Evolutionary conservation across 768 basidiomycete species (phyloP).

Genomic region (Favolaschia claudopus): DNA sequence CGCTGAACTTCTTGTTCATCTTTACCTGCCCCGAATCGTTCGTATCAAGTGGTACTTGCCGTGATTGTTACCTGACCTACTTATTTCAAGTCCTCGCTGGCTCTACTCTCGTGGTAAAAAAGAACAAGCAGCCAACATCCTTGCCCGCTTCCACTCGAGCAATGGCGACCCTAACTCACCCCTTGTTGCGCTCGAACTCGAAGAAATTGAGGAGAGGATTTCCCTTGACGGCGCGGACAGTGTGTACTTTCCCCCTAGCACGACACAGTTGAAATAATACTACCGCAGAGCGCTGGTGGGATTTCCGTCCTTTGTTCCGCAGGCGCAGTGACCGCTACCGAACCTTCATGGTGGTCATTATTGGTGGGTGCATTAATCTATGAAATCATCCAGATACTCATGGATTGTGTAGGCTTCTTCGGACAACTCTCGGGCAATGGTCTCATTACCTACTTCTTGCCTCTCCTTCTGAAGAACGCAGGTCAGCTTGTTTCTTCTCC

Average conservation of each 20-base stretch:
- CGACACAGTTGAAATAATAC: neutral
- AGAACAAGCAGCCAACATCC: constrained; percentile 49
- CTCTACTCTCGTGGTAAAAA: constrained; percentile 55
- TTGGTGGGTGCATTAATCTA: constrained; percentile 44
- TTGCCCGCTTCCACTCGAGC: constrained; percentile 58
- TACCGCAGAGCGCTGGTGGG: constrained; percentile 56
- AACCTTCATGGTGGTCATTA: constrained; percentile 58
- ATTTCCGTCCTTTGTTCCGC: constrained; percentile 59
- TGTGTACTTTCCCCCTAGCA: constrained; percentile 32
- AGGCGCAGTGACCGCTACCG: constrained; percentile 54
- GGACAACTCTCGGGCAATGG: constrained; percentile 60
- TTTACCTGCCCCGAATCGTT: constrained; percentile 61
- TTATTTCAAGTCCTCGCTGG: constrained; percentile 54
- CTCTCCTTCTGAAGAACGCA: constrained; percentile 49
- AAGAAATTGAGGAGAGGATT: constrained; percentile 61
- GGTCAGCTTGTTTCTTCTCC: neutral
- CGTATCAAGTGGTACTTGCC: neutral
- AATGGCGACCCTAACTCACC: constrained; percentile 56
- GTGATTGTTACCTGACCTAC: neutral
- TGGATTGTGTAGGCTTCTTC: constrained; percentile 27
- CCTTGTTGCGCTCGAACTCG: constrained; percentile 57
- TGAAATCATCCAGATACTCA: no score
- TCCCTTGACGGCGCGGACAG: constrained; percentile 53
- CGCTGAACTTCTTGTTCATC: constrained; percentile 54
- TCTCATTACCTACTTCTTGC: constrained; percentile 58